A percentile compares a stretch with the other conserved stretches of the same genome.
These are phyloP conservation scores for Diaporthe batatas DNA, from an alignment of 2,329 filamentous ascomycete species.

Conservation along the genomic window DNA sequence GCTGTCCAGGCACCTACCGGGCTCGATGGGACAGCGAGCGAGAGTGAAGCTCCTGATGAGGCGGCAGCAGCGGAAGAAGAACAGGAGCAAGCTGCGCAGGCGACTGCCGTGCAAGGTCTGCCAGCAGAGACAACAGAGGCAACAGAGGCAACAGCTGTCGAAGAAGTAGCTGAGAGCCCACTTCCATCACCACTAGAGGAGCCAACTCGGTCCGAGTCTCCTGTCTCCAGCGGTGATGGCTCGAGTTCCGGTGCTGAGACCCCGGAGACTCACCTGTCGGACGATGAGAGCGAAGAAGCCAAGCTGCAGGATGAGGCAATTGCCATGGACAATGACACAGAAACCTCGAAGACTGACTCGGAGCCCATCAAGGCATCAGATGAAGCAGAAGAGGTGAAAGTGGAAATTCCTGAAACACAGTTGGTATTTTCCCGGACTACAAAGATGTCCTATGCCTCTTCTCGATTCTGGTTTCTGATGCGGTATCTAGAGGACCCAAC, in stretches of 20 bases:
- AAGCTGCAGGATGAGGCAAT: not conserved
- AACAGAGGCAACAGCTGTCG: not conserved
- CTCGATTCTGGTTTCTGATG: constrained; percentile 56
- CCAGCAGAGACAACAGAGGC: not conserved
- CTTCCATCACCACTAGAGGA: constrained; percentile 17
- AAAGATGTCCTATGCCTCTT: constrained; percentile 55
- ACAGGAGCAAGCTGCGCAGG: constrained; percentile 3
- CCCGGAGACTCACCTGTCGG: constrained; percentile 16
- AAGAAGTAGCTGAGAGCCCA: constrained; percentile 9
- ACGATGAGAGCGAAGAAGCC: constrained; percentile 9
- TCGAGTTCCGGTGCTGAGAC: constrained; percentile 18
- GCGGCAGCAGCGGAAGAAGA: constrained; percentile 16
- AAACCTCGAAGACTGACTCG: constrained; percentile 31
- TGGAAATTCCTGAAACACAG: constrained; percentile 32
- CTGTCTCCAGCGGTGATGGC: constrained; percentile 1
- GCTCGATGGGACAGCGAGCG: constrained; percentile 14
- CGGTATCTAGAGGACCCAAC: constrained; percentile 52
- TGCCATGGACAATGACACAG: constrained; percentile 2
- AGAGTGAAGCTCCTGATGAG: constrained; percentile 18
- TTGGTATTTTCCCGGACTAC: constrained; percentile 32
- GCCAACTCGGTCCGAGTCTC: constrained; percentile 9
- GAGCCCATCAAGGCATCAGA: constrained; percentile 31
- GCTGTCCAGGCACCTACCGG: constrained; percentile 30
- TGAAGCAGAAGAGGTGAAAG: constrained; percentile 34
- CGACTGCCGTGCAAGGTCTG: not conserved